A percentile compares a stretch with the other conserved stretches of the same genome.
These are phyloP conservation scores for Cryptococcus maquisensis DNA, from an alignment of 1,284 basidiomycete species.

Conservation along the genomic window DNA sequence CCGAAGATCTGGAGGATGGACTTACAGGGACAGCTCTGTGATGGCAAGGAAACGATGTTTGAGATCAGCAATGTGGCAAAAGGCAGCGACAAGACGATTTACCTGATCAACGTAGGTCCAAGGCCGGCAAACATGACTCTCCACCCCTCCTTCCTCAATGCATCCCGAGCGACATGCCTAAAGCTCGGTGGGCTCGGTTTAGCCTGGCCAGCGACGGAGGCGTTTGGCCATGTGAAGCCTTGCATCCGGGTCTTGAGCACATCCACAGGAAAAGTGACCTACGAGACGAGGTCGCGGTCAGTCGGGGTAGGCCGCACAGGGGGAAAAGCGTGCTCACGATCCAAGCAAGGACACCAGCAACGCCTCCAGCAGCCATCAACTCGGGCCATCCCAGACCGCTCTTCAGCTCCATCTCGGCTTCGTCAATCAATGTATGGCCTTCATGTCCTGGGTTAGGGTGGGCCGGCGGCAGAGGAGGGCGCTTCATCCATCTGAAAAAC, in stretches of 20 bases:
- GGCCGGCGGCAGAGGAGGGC: conserved; percentile 10
- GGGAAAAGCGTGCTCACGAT: too few relatives aligned
- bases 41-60: background rate
- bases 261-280: conserved; percentile 73
- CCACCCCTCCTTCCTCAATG: conserved; percentile 62
- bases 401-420: conserved; percentile 53
- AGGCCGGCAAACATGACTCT: conserved; percentile 70
- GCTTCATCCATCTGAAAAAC: conserved; percentile 50
- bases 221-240: conserved; percentile 32
- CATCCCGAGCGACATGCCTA: conserved; percentile 47
- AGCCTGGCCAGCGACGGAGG: too few relatives aligned
- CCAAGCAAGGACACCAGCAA: conserved; percentile 60
- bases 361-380: conserved; percentile 68
- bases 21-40: conserved; percentile 34
- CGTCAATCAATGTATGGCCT: conserved; percentile 50
- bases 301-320: too few relatives aligned
- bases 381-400: conserved; percentile 56
- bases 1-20: background rate
- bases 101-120: conserved; percentile 73
- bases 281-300: too few relatives aligned
- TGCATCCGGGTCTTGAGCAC: conserved; percentile 84
- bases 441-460: conserved; percentile 18
- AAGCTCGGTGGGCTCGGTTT: conserved; percentile 1
- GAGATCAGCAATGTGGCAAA: background rate
- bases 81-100: conserved; percentile 28